Evolutionary conservation across 1,139 yeast species (phyloP).

Genomic region (Scheffersomyces lignicola): DNA sequence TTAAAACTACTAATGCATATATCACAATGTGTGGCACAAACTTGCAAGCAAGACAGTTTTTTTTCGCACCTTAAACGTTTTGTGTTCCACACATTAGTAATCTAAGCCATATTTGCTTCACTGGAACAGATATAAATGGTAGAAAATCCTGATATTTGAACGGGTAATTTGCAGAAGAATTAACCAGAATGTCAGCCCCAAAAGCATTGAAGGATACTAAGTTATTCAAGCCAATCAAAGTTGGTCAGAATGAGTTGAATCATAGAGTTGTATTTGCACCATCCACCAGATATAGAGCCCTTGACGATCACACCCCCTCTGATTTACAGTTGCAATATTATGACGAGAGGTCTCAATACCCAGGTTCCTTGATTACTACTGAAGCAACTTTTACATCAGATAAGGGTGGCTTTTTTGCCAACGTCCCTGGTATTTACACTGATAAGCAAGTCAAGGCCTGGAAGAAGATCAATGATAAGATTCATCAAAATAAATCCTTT

Average conservation of each 20-base stretch:
- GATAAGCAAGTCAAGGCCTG: constrained; percentile 48
- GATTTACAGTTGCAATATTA: constrained; percentile 53
- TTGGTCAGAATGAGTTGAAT: constrained; percentile 36
- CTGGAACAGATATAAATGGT: too few species aligned
- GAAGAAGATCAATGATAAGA: constrained; percentile 48
- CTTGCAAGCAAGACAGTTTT: too few species aligned
- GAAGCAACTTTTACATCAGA: constrained; percentile 35
- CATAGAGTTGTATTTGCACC: constrained; percentile 57
- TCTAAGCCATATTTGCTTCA: too few species aligned
- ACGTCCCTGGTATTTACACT: constrained; percentile 57
- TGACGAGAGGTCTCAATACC: constrained; percentile 47
- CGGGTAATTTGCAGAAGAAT: too few species aligned
- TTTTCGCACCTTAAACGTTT: too few species aligned
- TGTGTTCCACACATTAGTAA: too few species aligned
- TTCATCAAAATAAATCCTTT: constrained; percentile 55
- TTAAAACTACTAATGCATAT: too few species aligned
- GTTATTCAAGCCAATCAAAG: constrained; percentile 49
- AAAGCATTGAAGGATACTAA: constrained; percentile 23
- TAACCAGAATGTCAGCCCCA: constrained; percentile 10
- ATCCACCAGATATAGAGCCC: constrained; percentile 52
- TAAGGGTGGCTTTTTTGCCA: constrained; percentile 34
- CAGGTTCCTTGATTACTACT: constrained; percentile 55
- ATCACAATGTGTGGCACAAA: too few species aligned
- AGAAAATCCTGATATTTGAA: too few species aligned
- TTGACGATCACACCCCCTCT: constrained; percentile 42